Evolutionary conservation across 2,329 filamentous ascomycete species (phyloP).

Genomic region (Aspergillus fructus): DNA sequence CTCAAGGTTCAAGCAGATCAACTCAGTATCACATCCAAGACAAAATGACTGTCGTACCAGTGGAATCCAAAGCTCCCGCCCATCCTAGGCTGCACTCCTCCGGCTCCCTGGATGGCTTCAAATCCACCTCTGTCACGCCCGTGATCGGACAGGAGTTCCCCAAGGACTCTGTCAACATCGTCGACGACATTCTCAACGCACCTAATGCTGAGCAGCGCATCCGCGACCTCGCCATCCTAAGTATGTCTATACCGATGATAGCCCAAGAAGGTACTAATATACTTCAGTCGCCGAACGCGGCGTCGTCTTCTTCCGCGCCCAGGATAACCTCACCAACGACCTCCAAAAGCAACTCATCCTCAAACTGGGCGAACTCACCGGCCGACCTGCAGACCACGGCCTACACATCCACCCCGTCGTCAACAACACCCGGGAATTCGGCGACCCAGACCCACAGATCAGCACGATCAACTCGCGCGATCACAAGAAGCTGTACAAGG

Average conservation of each 20-base stretch:
- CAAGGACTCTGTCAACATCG: conserved; percentile 35
- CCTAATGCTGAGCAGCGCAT: conserved; percentile 63
- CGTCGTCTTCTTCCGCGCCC: conserved; percentile 69
- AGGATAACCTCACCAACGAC: conserved; percentile 60
- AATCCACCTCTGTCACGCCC: conserved; percentile 26
- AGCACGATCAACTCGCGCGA: conserved; percentile 63
- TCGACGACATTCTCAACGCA: conserved; percentile 57
- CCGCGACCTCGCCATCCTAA: conserved; percentile 66
- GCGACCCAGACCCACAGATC: conserved; percentile 60
- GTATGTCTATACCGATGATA: conserved; percentile 41
- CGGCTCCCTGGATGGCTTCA: conserved; percentile 15
- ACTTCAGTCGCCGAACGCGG: conserved; percentile 63
- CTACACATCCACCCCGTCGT: conserved; percentile 62
- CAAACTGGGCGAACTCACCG: conserved; percentile 59
- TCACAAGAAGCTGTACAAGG: conserved; percentile 47
- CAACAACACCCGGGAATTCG: conserved; percentile 56
- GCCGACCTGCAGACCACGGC: conserved; percentile 57
- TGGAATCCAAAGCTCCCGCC: background rate
- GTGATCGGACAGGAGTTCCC: conserved; percentile 46
- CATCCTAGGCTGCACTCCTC: conserved; percentile 13
- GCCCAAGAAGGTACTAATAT: background rate
- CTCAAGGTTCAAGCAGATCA: background rate
- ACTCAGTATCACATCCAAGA: background rate
- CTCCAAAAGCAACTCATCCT: conserved; percentile 66
- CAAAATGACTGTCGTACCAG: conserved; percentile 4